phyloP scores from a whole-genome alignment of 2,329 filamentous ascomycete genomes.

The Fusarium kyushuense region DNA sequence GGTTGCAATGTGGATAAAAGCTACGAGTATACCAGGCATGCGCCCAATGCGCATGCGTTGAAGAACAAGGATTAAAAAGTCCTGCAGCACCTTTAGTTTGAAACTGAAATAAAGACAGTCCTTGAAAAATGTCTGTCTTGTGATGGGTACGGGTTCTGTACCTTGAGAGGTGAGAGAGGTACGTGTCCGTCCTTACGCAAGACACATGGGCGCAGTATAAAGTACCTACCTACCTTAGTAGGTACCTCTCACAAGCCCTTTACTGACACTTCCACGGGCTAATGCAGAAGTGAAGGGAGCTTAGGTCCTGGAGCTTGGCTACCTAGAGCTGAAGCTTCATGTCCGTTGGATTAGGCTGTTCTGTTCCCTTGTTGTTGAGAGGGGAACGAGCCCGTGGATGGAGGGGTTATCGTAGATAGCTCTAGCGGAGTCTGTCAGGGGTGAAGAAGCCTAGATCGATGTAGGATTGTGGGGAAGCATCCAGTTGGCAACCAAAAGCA shows the following conservation, averaged over 20 bases:
- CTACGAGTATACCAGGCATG: neutral
- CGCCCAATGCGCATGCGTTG: conserved; percentile 20
- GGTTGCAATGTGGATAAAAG: conserved; percentile 25
- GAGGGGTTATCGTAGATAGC: conserved; percentile 6
- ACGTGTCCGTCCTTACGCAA: conserved; percentile 26
- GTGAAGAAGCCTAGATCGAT: conserved; percentile 11
- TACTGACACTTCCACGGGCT: conserved; percentile 18
- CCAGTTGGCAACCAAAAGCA: conserved; percentile 22
- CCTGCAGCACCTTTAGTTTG: conserved; percentile 17
- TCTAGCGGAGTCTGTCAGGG: conserved; percentile 18
- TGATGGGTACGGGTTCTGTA: neutral
- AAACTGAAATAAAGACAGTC: neutral
- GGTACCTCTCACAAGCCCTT: too few species aligned
- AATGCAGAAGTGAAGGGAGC: conserved; percentile 25
- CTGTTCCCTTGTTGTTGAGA: conserved; percentile 10
- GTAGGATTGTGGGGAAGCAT: conserved; percentile 20
- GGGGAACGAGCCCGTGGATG: neutral
- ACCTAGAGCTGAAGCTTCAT: conserved; percentile 13
- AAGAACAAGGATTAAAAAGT: conserved; percentile 8
- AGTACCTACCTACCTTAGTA: neutral
- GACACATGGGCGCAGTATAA: conserved; percentile 5
- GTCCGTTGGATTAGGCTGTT: neutral
- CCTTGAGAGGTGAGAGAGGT: neutral
- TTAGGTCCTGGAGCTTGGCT: neutral
- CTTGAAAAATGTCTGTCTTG: conserved; percentile 9